Evolutionary conservation across 768 basidiomycete species (phyloP), one percentile per base, ranked within the genome.

Genomic region (Xerocomus potaroensis): DNA sequence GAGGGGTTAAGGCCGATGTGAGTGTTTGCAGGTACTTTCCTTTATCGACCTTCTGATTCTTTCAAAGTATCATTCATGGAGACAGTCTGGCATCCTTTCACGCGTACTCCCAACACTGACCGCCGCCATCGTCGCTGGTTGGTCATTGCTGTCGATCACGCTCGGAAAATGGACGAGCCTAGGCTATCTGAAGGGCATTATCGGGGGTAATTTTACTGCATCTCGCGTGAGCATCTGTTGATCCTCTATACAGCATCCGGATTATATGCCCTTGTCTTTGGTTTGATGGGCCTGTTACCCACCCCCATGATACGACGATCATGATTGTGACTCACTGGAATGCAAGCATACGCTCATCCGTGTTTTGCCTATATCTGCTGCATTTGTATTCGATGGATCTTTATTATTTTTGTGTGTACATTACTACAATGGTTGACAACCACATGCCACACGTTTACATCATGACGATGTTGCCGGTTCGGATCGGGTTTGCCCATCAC

Each of bases 251-350:
- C 55, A 90, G 87, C 83, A 10, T 80, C 79, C 10, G 83, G 81
- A 9, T 62, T 87, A 37, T 90, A 89, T 54, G 79, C 79, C 8
- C 71, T 87, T 33, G 70, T 70, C 16, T 86, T 90, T 58, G 87
- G 87, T n/a, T 63, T 87, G 29, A 74, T 90, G 47, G 87, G 86
- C 3, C 70, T 90, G 18, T 67, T 89, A 42, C 84, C 86, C 12
- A 76, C 77, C 21, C 85, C 85, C 11, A 77, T 71, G 63, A 68
- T 76, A 43, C 70, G 76, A 72, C 68, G 69, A 16, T 56, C 60
- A 30, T 71, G 50, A 63, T 48, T 71, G 72, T 15, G 8, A 69
- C 72, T 64, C 23, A 32, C 45, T 39, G 52, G 52, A 55, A 48
- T 45, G 22, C 52, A 45, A 37, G 43, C 30, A 51, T 34, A 43